Evolutionary conservation across 208 protist genomes (phyloP), one percentile per base, ranked within the genome.

Genomic region (Leishmania arabica): DNA sequence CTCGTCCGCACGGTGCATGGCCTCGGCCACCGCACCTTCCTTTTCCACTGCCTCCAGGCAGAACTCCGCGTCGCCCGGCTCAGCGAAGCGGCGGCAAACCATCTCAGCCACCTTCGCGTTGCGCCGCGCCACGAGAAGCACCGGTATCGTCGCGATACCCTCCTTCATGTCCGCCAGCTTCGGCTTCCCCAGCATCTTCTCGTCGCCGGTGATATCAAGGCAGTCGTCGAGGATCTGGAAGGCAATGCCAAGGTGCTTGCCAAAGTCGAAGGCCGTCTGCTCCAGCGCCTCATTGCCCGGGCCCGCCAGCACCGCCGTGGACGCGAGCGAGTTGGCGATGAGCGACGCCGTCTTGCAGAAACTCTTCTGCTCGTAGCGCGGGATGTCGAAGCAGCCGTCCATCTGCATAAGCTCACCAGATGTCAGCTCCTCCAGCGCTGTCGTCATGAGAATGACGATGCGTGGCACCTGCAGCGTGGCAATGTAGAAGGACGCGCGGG

Each of bases 191-290:
- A 96, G 82, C 53, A 85, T 81, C 82, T 92, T 89, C 84, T 93
- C 92, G 58, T 89, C 86, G 7, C 90, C 91, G 27, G 87, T 92
- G 82, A 98, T 98, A 88, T 99, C 98, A 19, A 99, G 95, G 82
- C 98, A 93, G 88, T 99, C 98, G 79, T 99, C 98, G 3, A 99
- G 89, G 69, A 99, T 97, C 83, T 98, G 97, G 81, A 98, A 99
- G 49, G 98, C 97, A 64, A 98, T 93, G 75, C 98, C 98, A 53
- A 99, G 86, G 84, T 98, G 93, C 71, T 93, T 97, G 68, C 97
- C 98, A 83, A 98, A 99, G 79, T 94, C 83, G 51, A 91, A 89
- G 21, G 91, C 92, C 3, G 81, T 62, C 47, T 85, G 65, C 79
- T 92, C 92, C 78, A 92, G 80, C 49, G 71, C 81, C 24, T 88